Conservation (phyloP, 2,329 filamentous ascomycete genomes). For the Exophiala xenobiotica region DNA sequence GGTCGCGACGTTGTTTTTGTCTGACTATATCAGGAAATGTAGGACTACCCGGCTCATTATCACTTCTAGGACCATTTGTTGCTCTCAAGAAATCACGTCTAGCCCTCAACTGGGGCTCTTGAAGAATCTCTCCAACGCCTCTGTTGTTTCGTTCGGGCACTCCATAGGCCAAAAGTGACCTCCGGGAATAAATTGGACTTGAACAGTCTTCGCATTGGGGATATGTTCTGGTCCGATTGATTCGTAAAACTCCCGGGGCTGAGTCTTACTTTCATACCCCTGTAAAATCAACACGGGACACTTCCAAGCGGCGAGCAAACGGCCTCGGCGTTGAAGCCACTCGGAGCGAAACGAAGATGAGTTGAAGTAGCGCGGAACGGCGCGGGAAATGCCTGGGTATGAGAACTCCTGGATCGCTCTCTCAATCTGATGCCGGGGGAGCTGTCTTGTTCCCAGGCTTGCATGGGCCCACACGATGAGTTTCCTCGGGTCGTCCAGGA, state of each 20-base stretch:
- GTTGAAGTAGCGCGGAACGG: constrained; percentile 19
- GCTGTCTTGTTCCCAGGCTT: not conserved
- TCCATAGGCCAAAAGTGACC: constrained; percentile 5
- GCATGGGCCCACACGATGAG: constrained; percentile 8
- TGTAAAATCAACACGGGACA: constrained; percentile 3
- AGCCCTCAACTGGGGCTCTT: not conserved
- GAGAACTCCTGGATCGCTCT: constrained; percentile 15
- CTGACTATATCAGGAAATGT: too few species aligned
- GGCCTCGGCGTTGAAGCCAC: constrained; percentile 12
- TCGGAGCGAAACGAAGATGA: constrained; percentile 16
- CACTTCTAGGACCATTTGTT: too few species aligned
- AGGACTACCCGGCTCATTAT: too few species aligned
- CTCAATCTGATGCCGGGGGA: constrained; percentile 1
- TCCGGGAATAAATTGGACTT: not conserved
- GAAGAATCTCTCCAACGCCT: not conserved
- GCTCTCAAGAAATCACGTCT: too few species aligned
- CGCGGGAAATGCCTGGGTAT: not conserved
- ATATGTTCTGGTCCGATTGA: not conserved
- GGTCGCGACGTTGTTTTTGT: too few species aligned
- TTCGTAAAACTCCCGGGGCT: not conserved
- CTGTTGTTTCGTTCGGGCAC: not conserved
- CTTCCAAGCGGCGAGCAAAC: constrained; percentile 7
- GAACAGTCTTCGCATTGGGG: not conserved
- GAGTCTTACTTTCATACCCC: not conserved
- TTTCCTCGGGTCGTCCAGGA: constrained; percentile 2